Conservation (phyloP, 768 basidiomycete species). For the Tulasnella sp. region DNA sequence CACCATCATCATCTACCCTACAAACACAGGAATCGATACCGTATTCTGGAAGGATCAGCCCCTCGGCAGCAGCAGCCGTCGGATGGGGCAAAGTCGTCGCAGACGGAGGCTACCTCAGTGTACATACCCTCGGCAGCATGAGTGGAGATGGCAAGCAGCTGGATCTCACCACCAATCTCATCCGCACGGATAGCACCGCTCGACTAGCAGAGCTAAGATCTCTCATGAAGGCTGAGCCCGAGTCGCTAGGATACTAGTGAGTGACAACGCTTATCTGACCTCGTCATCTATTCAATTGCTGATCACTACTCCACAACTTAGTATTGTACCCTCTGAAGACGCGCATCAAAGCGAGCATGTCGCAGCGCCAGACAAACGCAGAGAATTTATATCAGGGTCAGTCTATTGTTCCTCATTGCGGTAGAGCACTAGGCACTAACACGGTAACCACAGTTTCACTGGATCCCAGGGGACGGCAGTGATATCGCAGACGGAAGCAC, state of each 20-base stretch:
- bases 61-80: not conserved
- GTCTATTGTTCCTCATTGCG: not conserved
- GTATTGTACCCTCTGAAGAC: constrained; percentile 42
- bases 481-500: constrained; percentile 51
- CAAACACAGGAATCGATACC: constrained; percentile 12
- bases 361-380: constrained; percentile 60
- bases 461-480: constrained; percentile 67
- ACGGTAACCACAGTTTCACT: constrained; percentile 33
- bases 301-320: not conserved
- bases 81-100: constrained; percentile 14
- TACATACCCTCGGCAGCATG: constrained; percentile 11
- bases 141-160: constrained; percentile 10
- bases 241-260: constrained; percentile 20
- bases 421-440: not conserved
- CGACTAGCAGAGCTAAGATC: constrained; percentile 17
- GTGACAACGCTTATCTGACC: constrained; percentile 1
- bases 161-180: constrained; percentile 12
- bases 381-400: constrained; percentile 56
- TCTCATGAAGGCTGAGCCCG: constrained; percentile 19
- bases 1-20: constrained; percentile 8
- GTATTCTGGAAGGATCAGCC: constrained; percentile 9
- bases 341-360: constrained; percentile 79
- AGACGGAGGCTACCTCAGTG: constrained; percentile 10
- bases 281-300: not conserved
- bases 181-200: constrained; percentile 17